Base-by-base conservation (phyloP, 495 filamentous ascomycete species). In the Neurospora sp. region DNA sequence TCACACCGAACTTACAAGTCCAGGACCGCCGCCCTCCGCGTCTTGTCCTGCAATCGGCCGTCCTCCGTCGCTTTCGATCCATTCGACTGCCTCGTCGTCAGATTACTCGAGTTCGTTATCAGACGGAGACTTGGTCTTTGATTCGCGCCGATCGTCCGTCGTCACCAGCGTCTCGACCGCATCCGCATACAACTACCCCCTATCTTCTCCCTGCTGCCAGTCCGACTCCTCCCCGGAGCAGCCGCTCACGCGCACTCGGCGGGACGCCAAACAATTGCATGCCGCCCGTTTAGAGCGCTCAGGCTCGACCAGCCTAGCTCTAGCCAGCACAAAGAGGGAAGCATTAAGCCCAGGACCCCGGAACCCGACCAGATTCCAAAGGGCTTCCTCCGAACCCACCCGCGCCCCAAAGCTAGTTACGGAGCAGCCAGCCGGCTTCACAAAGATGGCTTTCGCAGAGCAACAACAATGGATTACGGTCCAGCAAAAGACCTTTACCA, bases 401-500 rank as follows among this genome's bases (percentile, higher is more conserved):
- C 78, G 78, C 77, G 79, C 77, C 72, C 76, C 54, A 8, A 62
- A 62, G 54, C 12, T 62, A 27, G 54, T 62, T 14, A 62, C 54
- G 54, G 54, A 62, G 27, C 54, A 62, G 70, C 16, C 75, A 23
- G n/a, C 70, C 74, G 72, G 42, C 60, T 62, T 69, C 39, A 74
- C 74, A 77, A 88, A 82, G 79, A 89, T 89, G 87, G 86, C 85
- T 69, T 86, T 80, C 76, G 81, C 84, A 73, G 85, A 87, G 77
- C 88, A 97, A 86, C 92, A 95, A 87, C 91, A 91, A 84, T 98
- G 95, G 95, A 91, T 98, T 79, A 93, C 90, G 78, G 95, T 97
- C 79, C 95, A 98, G 85, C 92, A 98, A 82, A 99, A 98, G 88
- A 99, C 96, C n/a, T 98, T 98, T 82, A 97, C 94, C 23, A 98